Conservation (phyloP, 2,329 filamentous ascomycete genomes). For the Hymenoscyphus occultus region DNA sequence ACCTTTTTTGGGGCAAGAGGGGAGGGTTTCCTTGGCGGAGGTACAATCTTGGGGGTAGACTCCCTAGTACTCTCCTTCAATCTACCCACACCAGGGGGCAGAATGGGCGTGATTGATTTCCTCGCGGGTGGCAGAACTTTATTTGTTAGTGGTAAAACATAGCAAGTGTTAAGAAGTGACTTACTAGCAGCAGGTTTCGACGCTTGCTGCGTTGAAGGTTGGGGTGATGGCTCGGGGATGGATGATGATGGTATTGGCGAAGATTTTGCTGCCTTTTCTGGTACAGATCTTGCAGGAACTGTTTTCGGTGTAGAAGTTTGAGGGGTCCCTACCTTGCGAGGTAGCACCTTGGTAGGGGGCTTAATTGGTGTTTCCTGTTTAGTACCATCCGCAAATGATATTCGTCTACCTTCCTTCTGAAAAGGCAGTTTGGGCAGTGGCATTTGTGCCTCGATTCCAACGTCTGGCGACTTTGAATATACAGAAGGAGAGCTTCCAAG, state of each 20-base stretch:
- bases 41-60: neutral
- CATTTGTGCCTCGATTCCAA: conserved; percentile 27
- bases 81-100: conserved; percentile 13
- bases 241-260: neutral
- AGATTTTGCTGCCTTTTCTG: neutral
- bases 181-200: neutral
- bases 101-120: conserved; percentile 12
- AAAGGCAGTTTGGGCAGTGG: conserved; percentile 25
- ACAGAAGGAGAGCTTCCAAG: conserved; percentile 23
- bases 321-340: conserved; percentile 10
- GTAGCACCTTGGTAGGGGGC: conserved; percentile 12
- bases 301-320: conserved; percentile 2
- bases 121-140: conserved; percentile 7
- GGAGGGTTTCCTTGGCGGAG: neutral
- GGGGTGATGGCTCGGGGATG: conserved; percentile 9
- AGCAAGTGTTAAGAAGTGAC: neutral
- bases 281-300: neutral
- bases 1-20: neutral
- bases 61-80: neutral
- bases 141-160: neutral
- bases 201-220: neutral
- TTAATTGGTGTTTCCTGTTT: conserved; percentile 15
- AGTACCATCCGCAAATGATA: conserved; percentile 23
- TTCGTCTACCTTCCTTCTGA: conserved; percentile 20
- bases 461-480: conserved; percentile 17